These are phyloP conservation scores for Bombardia bombarda DNA, from an alignment of 495 filamentous ascomycete species.

Conservation along the genomic window DNA sequence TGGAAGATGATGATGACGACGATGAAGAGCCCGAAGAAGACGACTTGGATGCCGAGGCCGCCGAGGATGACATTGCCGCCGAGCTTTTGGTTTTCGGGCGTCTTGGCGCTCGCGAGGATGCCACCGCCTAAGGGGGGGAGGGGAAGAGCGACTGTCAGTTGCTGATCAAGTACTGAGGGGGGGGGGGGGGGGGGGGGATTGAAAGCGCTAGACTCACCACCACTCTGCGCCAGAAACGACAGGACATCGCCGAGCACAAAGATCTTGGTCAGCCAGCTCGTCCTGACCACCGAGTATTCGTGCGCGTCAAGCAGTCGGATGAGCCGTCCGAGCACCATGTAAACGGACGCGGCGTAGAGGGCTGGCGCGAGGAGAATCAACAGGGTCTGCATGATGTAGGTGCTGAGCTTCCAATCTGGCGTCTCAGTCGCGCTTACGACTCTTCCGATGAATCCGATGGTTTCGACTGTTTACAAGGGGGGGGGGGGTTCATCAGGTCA, in stretches of 20 bases:
- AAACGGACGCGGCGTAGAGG: slow-evolving; percentile 44
- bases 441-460: slow-evolving; percentile 52
- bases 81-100: slow-evolving; percentile 9
- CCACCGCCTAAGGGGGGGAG: too few relatives aligned
- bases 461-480: slow-evolving; percentile 37
- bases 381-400: slow-evolving; percentile 28
- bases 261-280: slow-evolving; percentile 41
- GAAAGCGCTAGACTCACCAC: too few relatives aligned
- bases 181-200: too few relatives aligned
- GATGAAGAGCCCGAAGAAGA: slow-evolving; percentile 47
- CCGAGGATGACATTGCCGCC: slow-evolving; percentile 40
- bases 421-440: slow-evolving; percentile 25
- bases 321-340: slow-evolving; percentile 48
- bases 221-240: slow-evolving; percentile 31
- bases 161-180: too few relatives aligned
- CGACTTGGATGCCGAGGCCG: slow-evolving; percentile 41
- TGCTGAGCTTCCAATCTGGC: slow-evolving; percentile 22
- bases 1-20: slow-evolving; percentile 36
- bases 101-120: slow-evolving; percentile 26
- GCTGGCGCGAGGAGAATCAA: slow-evolving; percentile 33
- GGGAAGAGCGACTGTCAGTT: too few relatives aligned
- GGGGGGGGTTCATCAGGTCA: neutral
- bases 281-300: slow-evolving; percentile 27
- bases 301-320: slow-evolving; percentile 32
- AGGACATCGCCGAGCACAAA: slow-evolving; percentile 37